Evolutionary conservation across 805 yeast genomes (phyloP).

Genomic region (Wickerhamiella allomyrinae): DNA sequence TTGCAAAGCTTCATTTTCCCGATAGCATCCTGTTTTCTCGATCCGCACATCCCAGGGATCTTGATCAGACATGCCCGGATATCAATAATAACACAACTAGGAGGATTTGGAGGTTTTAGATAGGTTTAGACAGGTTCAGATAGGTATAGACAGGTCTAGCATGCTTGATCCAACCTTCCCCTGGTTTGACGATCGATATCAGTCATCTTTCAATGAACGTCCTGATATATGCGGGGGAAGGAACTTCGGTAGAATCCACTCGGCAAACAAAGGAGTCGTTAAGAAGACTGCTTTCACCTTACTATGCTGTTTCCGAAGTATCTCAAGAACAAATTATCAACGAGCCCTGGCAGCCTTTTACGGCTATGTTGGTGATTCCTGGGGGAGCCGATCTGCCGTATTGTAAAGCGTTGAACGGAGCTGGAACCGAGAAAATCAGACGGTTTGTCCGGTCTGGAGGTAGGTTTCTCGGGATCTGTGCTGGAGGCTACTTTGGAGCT

Average conservation of each 20-base stretch:
- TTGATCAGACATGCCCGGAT: too few relatives aligned
- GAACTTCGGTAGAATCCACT: constrained; percentile 77
- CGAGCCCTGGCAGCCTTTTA: constrained; percentile 82
- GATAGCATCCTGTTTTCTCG: constrained; percentile 60
- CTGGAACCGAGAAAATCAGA: constrained; percentile 44
- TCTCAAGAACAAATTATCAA: constrained; percentile 44
- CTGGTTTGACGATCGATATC: too few relatives aligned
- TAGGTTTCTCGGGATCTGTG: constrained; percentile 72
- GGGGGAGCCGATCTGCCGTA: constrained; percentile 96
- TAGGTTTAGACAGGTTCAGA: too few relatives aligned
- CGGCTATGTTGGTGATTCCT: constrained; percentile 71
- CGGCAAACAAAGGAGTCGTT: constrained; percentile 70
- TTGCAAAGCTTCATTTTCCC: constrained; percentile 54
- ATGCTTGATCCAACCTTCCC: too few relatives aligned
- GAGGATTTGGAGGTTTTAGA: too few relatives aligned
- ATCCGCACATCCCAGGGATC: constrained; percentile 49
- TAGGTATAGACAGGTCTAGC: too few relatives aligned
- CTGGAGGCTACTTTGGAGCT: constrained; percentile 85
- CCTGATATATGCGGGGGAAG: constrained; percentile 61
- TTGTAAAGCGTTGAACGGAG: constrained; percentile 57
- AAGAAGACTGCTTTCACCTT: constrained; percentile 61
- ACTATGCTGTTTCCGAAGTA: constrained; percentile 71
- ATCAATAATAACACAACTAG: too few relatives aligned
- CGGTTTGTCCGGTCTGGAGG: constrained; percentile 72
- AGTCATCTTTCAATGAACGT: constrained; percentile 66